A percentile compares a stretch with the other conserved stretches of the same genome.
phyloP scores from a whole-genome alignment of 371 early-diverging fungal genomes.

The Ordospora colligata region DNA sequence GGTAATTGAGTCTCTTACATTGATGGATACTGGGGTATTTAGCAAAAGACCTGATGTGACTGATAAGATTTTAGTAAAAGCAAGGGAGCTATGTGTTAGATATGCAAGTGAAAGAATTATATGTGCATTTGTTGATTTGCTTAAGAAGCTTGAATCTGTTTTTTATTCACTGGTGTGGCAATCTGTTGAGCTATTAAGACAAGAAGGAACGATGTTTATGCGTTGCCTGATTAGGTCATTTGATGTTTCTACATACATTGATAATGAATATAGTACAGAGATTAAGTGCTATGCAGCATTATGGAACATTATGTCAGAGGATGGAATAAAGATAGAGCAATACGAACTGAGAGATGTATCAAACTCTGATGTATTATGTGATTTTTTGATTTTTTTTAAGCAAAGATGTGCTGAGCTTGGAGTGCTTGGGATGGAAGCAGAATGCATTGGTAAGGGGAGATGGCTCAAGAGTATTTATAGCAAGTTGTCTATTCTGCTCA shows the following conservation, averaged over 20 bases:
- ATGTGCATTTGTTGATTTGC: not conserved
- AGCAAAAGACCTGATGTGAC: not conserved
- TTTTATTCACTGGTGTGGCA: not conserved
- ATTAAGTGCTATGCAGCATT: slow-evolving; percentile 32
- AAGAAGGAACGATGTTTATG: not conserved
- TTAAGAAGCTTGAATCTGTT: slow-evolving; percentile 12
- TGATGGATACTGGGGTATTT: not conserved
- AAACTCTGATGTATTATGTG: not conserved
- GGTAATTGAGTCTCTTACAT: not conserved
- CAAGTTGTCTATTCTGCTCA: not conserved
- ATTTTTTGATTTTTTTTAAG: slow-evolving; percentile 24
- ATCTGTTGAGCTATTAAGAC: not conserved
- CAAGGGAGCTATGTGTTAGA: not conserved
- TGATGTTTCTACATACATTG: not conserved
- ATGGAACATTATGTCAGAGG: slow-evolving; percentile 25
- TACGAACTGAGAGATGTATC: not conserved
- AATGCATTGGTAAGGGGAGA: not conserved
- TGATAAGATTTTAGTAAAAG: not conserved
- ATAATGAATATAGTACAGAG: not conserved
- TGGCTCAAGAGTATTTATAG: slow-evolving; percentile 1
- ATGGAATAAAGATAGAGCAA: not conserved
- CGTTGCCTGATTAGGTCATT: slow-evolving; percentile 10
- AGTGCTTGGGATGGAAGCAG: not conserved
- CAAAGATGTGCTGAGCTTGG: not conserved
- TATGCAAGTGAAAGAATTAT: not conserved